These are phyloP conservation scores for Rhizophagus clarus DNA, from an alignment of 192 early-diverging fungal genomes.

Conservation along the genomic window DNA sequence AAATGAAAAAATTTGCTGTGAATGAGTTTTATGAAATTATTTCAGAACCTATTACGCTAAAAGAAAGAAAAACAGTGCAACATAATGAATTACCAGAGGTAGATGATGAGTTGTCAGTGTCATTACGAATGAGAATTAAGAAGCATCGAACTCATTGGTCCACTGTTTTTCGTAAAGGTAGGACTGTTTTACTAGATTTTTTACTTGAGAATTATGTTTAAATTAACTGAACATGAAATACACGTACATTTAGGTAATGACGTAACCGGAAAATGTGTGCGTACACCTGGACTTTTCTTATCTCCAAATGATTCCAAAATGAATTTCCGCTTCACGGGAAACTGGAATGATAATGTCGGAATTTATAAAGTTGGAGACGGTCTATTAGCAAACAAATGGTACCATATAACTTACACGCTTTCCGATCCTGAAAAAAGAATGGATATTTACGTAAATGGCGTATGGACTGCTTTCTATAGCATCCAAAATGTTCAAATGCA, in stretches of 20 bases:
- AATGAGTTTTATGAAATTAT: conserved; percentile 6
- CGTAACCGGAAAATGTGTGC: too few relatives aligned
- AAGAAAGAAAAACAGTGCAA: background rate
- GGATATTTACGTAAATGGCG: conserved; percentile 24
- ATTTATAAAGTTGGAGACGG: background rate
- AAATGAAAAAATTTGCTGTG: too few relatives aligned
- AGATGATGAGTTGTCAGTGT: conserved; percentile 13
- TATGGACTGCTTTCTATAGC: background rate
- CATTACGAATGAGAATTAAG: background rate
- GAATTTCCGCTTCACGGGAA: background rate
- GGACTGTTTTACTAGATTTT: background rate
- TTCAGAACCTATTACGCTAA: background rate
- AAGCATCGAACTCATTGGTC: background rate
- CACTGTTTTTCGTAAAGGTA: conserved; percentile 24
- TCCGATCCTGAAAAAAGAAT: conserved; percentile 22
- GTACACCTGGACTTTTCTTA: conserved; percentile 8
- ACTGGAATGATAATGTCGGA: background rate
- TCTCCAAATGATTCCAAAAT: background rate
- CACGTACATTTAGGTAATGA: background rate
- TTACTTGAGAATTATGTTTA: background rate
- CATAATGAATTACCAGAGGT: background rate
- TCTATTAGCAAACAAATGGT: conserved; percentile 2
- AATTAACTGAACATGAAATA: background rate
- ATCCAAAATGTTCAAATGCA: background rate
- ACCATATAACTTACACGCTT: conserved; percentile 27